These are phyloP conservation scores for Pelargonium australe DNA, from an alignment of 441 rosid genomes.

Conservation along the genomic window DNA sequence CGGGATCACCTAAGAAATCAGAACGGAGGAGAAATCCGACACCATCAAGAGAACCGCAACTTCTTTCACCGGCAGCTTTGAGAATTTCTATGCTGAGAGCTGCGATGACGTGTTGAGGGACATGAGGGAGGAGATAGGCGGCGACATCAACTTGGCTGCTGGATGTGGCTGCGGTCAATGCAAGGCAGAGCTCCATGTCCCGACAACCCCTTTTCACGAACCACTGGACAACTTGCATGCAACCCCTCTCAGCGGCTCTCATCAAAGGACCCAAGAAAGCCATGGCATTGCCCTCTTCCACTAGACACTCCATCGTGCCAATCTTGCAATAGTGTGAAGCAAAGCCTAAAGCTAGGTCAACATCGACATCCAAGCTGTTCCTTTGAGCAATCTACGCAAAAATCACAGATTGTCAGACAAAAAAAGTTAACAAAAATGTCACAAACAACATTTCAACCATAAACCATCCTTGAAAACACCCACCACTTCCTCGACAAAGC, in stretches of 20 bases:
- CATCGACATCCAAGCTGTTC: slow-evolving; percentile 93
- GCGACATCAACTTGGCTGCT: slow-evolving; percentile 74
- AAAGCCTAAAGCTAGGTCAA: slow-evolving; percentile 79
- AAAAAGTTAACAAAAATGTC: slow-evolving; percentile 9
- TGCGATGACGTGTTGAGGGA: slow-evolving; percentile 68
- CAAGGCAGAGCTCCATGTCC: slow-evolving; percentile 85
- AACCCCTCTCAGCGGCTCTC: slow-evolving; percentile 95
- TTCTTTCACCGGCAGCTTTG: slow-evolving; percentile 91
- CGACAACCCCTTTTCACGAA: slow-evolving; percentile 74
- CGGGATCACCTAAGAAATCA: slow-evolving; percentile 72
- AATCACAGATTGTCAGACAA: slow-evolving; percentile 7
- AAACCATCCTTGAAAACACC: neutral
- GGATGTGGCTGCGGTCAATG: slow-evolving; percentile 82
- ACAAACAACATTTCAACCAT: neutral
- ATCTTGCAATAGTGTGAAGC: slow-evolving; percentile 88
- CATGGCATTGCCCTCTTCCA: slow-evolving; percentile 86
- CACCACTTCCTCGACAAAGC: neutral
- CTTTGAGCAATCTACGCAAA: slow-evolving; percentile 73
- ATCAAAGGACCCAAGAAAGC: slow-evolving; percentile 81
- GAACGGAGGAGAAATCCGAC: slow-evolving; percentile 81
- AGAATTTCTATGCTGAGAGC: slow-evolving; percentile 84
- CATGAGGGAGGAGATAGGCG: slow-evolving; percentile 75
- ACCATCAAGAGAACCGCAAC: slow-evolving; percentile 77
- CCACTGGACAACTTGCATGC: slow-evolving; percentile 87
- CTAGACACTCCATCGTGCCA: slow-evolving; percentile 89